Base-by-base conservation (phyloP, 345 rosid species). In the Kernera saxatilis region DNA sequence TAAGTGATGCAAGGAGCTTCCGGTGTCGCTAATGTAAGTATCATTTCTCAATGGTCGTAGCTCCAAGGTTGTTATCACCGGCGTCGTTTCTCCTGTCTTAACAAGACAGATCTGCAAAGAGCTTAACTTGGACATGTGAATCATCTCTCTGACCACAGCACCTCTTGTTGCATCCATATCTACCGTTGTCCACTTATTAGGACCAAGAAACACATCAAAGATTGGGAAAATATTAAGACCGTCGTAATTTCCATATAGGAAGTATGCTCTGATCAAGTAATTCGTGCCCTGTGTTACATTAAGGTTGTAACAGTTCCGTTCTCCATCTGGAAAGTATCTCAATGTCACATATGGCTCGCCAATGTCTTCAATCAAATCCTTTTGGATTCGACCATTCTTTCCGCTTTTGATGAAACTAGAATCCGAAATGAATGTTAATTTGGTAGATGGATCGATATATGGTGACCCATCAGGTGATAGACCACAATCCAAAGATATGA, bases 41-140 rank as follows among this genome's bases (percentile, higher is more conserved):
- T 53, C 51, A 66, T 29, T 70, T 12, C 37, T 58, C 26, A 82
- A 7, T 27, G 41, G 78, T 71, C 89, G 70, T 6, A 84, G 36
- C 9, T 87, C 88, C 36, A 85, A 59, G 3, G 75, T 39, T 6
- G 86, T 77, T 22, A 85, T 73, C 53, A 87, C 80, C 21, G 88
- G 88, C 3, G 73, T 41, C 6, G 84, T 82, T 21, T 46, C 10
- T 32, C 58, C 70, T 19, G 64, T 72, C 22, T 83, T 84, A 15
- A 82, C 84, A 3, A 82, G 78, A 65, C 89, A 88, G 22, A 86
- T 40, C 40, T 78, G 61, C 27, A 82, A 36, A 43, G 55, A 43
- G 8, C 75, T 63, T 8, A 72, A 59, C 2, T 41, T 23, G 2
- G 79, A 62, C 12, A 64, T 12, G 70, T 86, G 69, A 6, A 86